Evolutionary conservation across 1,284 basidiomycete genomes (phyloP).

Genomic region (Sporisorium iseilematis-ciliati): DNA sequence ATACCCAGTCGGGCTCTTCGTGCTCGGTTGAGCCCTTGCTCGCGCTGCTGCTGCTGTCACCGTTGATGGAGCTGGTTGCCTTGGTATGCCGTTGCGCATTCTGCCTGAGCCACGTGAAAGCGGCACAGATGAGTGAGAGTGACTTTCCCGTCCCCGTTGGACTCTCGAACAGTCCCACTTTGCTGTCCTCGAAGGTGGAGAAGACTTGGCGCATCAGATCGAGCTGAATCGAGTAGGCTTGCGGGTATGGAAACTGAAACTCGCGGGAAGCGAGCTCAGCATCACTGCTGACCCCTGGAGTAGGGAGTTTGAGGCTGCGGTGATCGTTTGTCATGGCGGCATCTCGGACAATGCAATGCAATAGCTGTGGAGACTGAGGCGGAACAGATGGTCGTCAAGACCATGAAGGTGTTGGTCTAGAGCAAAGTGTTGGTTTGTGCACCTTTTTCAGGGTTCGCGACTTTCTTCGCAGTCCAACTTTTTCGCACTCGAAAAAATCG

Average conservation of each 20-base stretch:
- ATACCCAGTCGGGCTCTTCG: conserved; percentile 71
- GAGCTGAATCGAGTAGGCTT: conserved; percentile 87
- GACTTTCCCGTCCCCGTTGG: conserved; percentile 73
- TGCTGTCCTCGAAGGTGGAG: conserved; percentile 78
- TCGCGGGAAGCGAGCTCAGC: conserved; percentile 30
- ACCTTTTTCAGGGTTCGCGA: conserved; percentile 10
- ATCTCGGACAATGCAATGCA: background rate
- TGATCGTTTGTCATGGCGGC: conserved; percentile 4
- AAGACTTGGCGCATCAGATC: conserved; percentile 91
- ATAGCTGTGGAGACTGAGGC: background rate
- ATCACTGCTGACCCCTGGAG: conserved; percentile 18
- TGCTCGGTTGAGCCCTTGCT: background rate
- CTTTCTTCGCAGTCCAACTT: background rate
- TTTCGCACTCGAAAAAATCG: background rate
- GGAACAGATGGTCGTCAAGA: conserved; percentile 7
- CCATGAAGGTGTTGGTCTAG: background rate
- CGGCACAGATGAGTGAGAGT: conserved; percentile 70
- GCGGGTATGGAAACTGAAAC: conserved; percentile 62
- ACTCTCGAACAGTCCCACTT: conserved; percentile 79
- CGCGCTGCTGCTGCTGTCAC: conserved; percentile 12
- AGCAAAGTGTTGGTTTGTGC: conserved; percentile 10
- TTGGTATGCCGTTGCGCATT: conserved; percentile 54
- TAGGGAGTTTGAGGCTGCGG: conserved; percentile 20
- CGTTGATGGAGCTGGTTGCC: conserved; percentile 24
- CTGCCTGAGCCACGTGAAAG: conserved; percentile 69